Evolutionary conservation across 2,329 filamentous ascomycete species (phyloP).

Genomic region (Conoideocrella luteorostrata): DNA sequence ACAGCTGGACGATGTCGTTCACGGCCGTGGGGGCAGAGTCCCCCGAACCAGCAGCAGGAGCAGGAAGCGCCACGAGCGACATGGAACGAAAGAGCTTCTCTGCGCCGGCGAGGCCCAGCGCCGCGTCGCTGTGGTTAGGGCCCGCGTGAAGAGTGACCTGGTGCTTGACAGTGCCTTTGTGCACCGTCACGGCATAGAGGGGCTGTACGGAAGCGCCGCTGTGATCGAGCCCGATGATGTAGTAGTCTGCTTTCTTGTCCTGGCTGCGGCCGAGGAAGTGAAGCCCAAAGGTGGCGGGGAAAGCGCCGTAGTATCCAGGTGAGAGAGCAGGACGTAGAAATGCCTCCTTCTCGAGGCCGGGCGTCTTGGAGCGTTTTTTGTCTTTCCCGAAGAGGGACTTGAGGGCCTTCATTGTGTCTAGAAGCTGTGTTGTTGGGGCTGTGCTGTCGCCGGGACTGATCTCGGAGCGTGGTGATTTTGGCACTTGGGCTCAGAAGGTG

Average conservation of each 20-base stretch:
- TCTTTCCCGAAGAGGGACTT: neutral
- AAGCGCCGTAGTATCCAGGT: neutral
- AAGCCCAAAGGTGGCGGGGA: neutral
- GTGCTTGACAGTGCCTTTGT: neutral
- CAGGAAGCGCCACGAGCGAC: neutral
- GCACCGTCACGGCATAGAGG: neutral
- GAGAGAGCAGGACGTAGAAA: neutral
- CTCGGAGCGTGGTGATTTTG: too few species aligned
- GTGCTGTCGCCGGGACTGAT: too few species aligned
- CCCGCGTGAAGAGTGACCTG: neutral
- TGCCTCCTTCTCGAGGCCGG: neutral
- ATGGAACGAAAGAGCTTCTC: neutral
- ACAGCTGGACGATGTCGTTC: neutral
- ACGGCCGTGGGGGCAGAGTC: too few species aligned
- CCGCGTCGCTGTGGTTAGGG: neutral
- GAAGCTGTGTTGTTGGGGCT: neutral
- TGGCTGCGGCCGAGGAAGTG: slow-evolving; percentile 1
- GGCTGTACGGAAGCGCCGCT: neutral
- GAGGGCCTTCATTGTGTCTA: neutral
- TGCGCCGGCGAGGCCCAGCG: neutral
- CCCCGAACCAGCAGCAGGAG: neutral
- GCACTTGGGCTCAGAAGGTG: too few species aligned
- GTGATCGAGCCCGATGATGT: neutral
- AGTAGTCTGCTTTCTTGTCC: neutral
- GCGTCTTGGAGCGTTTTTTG: neutral